These are phyloP conservation scores for Fusarium napiforme DNA, from an alignment of 2,329 filamentous ascomycete genomes.

Conservation along the genomic window DNA sequence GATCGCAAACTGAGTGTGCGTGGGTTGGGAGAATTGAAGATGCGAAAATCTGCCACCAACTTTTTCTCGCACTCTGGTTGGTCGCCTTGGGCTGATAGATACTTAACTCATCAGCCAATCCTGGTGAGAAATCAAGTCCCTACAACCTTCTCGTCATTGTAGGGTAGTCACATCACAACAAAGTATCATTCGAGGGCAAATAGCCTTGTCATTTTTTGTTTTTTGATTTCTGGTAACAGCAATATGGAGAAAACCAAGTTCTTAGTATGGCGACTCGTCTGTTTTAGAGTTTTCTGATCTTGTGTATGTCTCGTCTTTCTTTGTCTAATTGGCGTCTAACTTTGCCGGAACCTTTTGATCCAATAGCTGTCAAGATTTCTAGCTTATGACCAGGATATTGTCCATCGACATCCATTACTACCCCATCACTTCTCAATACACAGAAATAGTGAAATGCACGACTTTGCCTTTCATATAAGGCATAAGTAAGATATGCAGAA, in stretches of 20 bases:
- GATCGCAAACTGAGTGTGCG: slow-evolving; percentile 9
- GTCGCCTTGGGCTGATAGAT: background rate
- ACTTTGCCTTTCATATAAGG: background rate
- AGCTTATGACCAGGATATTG: background rate
- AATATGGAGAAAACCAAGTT: background rate
- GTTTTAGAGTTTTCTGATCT: background rate
- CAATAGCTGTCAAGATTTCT: background rate
- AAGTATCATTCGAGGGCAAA: background rate
- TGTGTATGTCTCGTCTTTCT: background rate
- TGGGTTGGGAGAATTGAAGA: slow-evolving; percentile 6
- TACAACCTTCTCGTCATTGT: background rate
- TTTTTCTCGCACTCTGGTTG: slow-evolving; percentile 30
- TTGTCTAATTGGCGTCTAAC: background rate
- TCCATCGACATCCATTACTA: no score
- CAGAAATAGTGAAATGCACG: background rate
- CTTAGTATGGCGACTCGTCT: background rate
- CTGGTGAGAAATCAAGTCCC: background rate
- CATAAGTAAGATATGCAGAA: background rate
- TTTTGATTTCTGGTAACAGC: background rate
- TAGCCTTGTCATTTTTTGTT: background rate
- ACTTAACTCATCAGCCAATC: background rate
- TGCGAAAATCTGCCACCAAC: slow-evolving; percentile 21
- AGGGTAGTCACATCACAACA: background rate
- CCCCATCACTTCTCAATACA: background rate
- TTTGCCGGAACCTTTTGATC: background rate